Base-by-base conservation (phyloP, 2,329 filamentous ascomycete species). In the Amesomyces nigricolor region DNA sequence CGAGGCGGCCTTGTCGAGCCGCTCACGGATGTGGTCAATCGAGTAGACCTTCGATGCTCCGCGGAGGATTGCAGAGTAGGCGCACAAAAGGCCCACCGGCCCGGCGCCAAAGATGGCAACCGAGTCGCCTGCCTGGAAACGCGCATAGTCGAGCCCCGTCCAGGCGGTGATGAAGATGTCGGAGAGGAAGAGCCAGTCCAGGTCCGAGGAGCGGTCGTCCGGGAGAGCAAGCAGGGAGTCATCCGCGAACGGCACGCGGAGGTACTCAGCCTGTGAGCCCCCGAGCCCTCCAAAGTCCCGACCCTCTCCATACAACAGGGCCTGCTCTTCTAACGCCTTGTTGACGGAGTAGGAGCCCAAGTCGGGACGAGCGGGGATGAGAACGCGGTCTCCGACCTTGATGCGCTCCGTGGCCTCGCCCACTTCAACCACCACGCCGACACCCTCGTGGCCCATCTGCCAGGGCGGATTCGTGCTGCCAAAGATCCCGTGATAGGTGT, bases 41-140 rank as follows among this genome's bases (percentile, higher is more conserved):
- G 32, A 13, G 19, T 52, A 52, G 32, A 52, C 50, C 13, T 7
- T 19, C 6, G 50, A 52, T 1, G 50, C 50, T 8, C 50, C 50
- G 16, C 50, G 50, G 17, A 52, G 42, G 35, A 52, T 14, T 17
- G 50, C 50, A 8, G 30, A 10, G 32, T 52, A 52, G 3, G 50
- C 50, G 14, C 32, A 45, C 22, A 52, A 3, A 4, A 52, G 42
- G 19, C 50, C 50, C 17, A 46, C 32, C 13, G 42, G 42, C 2
- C 50, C 50, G 3, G 43, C 32, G 17, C 50, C 50, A 13, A 52
- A 52, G 14, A 52, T 10, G 42, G 50, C 50, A 11, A 52, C 50
- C 2, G 42, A 11, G 42, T 46, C 50, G 32, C 50, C 50, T 2
- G 50, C 26, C n/a, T 52, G 17, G 22, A 52, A 52, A 9, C 35